Conservation (phyloP, 495 filamentous ascomycete genomes). For the Penicillium fimorum region DNA sequence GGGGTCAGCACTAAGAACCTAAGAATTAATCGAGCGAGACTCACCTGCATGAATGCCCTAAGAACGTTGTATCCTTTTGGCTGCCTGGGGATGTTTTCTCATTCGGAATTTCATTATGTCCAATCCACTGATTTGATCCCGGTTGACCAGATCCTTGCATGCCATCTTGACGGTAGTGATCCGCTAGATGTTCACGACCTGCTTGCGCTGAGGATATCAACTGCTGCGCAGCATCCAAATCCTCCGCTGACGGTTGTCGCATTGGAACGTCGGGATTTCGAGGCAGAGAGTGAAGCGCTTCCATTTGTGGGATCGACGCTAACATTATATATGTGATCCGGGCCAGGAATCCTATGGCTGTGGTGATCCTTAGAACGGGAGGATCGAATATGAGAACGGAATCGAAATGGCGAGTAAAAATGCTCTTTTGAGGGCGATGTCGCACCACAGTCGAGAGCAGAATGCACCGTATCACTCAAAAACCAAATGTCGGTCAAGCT, state of each 20-base stretch:
- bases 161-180: slow-evolving; percentile 28
- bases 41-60: slow-evolving; percentile 58
- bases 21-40: slow-evolving; percentile 9
- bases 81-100: slow-evolving; percentile 36
- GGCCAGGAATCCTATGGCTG: slow-evolving; percentile 8
- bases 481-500: slow-evolving; percentile 47
- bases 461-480: slow-evolving; percentile 40
- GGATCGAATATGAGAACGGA: slow-evolving; percentile 15
- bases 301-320: slow-evolving; percentile 44
- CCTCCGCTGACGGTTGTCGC: slow-evolving; percentile 46
- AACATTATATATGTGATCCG: slow-evolving; percentile 33
- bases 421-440: slow-evolving; percentile 29
- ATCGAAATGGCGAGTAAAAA: slow-evolving; percentile 20
- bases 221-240: slow-evolving; percentile 49
- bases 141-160: slow-evolving; percentile 12
- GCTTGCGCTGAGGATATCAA: slow-evolving; percentile 47
- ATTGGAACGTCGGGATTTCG: slow-evolving; percentile 31
- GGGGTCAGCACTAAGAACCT: slow-evolving; percentile 18
- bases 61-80: slow-evolving; percentile 42
- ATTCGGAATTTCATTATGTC: slow-evolving; percentile 15
- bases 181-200: slow-evolving; percentile 40
- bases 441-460: slow-evolving; percentile 39
- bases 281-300: slow-evolving; percentile 40
- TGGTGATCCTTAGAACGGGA: not conserved
- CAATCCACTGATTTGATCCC: slow-evolving; percentile 13